phyloP scores from a whole-genome alignment of 192 early-diverging fungal genomes.

The Backusella westeae region DNA sequence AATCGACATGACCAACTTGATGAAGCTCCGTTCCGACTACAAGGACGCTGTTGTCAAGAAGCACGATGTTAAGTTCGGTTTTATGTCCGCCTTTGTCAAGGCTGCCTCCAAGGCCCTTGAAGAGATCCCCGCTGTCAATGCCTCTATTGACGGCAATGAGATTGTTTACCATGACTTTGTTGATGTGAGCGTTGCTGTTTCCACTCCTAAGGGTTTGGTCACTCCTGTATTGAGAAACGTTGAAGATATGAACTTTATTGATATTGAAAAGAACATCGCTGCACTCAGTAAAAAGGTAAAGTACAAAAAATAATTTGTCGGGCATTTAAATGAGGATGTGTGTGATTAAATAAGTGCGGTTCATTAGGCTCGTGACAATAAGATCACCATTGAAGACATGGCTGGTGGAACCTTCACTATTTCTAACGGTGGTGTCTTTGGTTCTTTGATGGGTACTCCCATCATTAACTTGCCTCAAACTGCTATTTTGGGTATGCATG shows the following conservation, averaged over 20 bases:
- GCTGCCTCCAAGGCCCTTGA: constrained; percentile 83
- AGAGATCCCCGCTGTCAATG: constrained; percentile 93
- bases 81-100: constrained; percentile 98
- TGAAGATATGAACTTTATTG: constrained; percentile 82
- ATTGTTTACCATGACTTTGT: constrained; percentile 94
- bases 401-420: constrained; percentile 99
- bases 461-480: constrained; percentile 98
- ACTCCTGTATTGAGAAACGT: constrained; percentile 95
- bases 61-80: constrained; percentile 95
- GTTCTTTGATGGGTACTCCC: constrained; percentile 95
- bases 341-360: background rate
- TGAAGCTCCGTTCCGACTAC: constrained; percentile 89
- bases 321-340: background rate
- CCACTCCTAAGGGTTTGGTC: constrained; percentile 98
- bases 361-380: constrained; percentile 85
- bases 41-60: constrained; percentile 94
- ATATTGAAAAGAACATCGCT: constrained; percentile 90
- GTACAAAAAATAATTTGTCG: background rate
- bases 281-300: constrained; percentile 78
- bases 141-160: constrained; percentile 89
- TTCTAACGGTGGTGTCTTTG: constrained; percentile 98
- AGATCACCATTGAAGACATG: constrained; percentile 97
- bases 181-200: constrained; percentile 95
- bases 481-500: constrained; percentile 99
- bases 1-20: constrained; percentile 96